A percentile compares a stretch with the other conserved stretches of the same genome.
These are phyloP conservation scores for Cutaneotrichosporon daszewskae DNA, from an alignment of 1,284 basidiomycete species.

Conservation along the genomic window DNA sequence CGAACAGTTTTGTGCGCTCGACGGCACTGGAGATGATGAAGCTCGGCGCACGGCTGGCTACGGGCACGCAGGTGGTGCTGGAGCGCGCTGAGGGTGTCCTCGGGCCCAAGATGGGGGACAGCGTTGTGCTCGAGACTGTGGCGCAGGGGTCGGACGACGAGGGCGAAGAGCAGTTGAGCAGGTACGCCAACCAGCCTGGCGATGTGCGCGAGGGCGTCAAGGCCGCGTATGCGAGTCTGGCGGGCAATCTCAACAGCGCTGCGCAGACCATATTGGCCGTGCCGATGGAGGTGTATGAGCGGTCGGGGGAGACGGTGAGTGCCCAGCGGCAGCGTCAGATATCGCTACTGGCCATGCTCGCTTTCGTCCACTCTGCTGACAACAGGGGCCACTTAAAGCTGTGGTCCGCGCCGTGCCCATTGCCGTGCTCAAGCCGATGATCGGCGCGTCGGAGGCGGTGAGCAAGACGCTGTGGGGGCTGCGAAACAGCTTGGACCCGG, in stretches of 20 bases:
- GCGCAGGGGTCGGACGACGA: slow-evolving; percentile 25
- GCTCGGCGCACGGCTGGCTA: slow-evolving; percentile 88
- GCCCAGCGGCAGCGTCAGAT: not conserved
- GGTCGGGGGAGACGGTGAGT: slow-evolving; percentile 75
- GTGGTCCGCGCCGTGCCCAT: slow-evolving; percentile 95
- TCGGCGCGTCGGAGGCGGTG: slow-evolving; percentile 90
- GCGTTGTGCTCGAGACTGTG: slow-evolving; percentile 14
- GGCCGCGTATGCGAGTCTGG: slow-evolving; percentile 78
- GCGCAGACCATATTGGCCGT: slow-evolving; percentile 98
- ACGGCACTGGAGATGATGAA: slow-evolving; percentile 93
- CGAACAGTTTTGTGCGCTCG: slow-evolving; percentile 83
- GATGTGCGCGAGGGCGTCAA: slow-evolving; percentile 82
- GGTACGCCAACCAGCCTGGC: slow-evolving; percentile 83
- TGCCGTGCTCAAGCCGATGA: slow-evolving; percentile 92
- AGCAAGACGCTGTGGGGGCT: slow-evolving; percentile 90
- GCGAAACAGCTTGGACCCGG: slow-evolving; percentile 80
- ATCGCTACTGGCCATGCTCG: not conserved
- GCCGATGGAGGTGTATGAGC: slow-evolving; percentile 97
- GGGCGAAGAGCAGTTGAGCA: slow-evolving; percentile 60
- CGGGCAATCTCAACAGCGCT: slow-evolving; percentile 78
- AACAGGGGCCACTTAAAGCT: slow-evolving; percentile 77
- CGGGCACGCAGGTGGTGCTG: slow-evolving; percentile 92
- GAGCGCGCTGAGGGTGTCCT: slow-evolving; percentile 92
- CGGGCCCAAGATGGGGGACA: slow-evolving; percentile 52
- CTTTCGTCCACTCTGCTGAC: slow-evolving; percentile 3